Evolutionary conservation across 305 asterid genomes (phyloP), one percentile per base, ranked within the genome.

Genomic region (Rubia tinctorum): DNA sequence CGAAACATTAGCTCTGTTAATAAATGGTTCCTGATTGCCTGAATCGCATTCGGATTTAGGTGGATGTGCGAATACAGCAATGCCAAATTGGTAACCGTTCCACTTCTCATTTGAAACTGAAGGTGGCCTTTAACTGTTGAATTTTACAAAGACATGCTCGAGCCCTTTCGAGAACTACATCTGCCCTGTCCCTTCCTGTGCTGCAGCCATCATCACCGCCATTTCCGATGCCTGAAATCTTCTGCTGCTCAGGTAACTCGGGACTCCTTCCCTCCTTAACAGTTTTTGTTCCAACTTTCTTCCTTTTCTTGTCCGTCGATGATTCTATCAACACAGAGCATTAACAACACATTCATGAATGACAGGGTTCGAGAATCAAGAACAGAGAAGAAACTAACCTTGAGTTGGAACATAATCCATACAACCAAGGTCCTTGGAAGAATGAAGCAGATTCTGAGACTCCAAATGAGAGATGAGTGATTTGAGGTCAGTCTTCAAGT

Each of bases 161-260:
- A 27, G 96, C 93, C 75, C 82, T 90, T 43, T 86, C 75, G 34
- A 88, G 63, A 10, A 84, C 88, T 11, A 70, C 86, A 80, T 85
- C 96, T 53, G 81, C 78, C 81, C 85, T 80, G 62, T 78, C 74
- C 73, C 56, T 82, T 74, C 74, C 76, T 75, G 53, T 79, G 3
- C 43, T 60, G 3, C 43, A 44, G 73, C 59, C 53, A 15, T 69
- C 75, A 0, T 71, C 76, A 0, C 23, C 73, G 18, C 66, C 5
- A 42, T 65, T 73, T 23, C 14, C 2, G 37, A 66, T 18, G 70
- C 30, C 22, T 6, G 27, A 40, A 18, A 40, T 66, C 25, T 67
- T 43, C 62, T 83, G 81, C 44, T 63, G 75, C 55, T 53, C 69
- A 0, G 44, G 47, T 34, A 63, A 79, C 63, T 55, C 80, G 60